phyloP scores from a whole-genome alignment of 1,139 yeast species.

The Debaryomyces fabryi region DNA sequence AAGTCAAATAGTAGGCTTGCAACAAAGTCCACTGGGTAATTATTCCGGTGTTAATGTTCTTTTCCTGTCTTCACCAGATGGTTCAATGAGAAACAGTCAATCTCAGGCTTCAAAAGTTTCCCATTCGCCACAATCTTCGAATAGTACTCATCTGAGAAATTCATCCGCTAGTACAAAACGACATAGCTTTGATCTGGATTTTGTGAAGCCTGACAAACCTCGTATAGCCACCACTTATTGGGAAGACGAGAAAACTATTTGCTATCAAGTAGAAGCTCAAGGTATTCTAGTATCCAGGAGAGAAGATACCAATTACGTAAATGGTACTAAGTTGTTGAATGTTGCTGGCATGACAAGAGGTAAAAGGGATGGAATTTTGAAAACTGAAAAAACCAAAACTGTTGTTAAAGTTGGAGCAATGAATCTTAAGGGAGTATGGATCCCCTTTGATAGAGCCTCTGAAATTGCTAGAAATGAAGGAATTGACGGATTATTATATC shows the following conservation, averaged over 20 bases:
- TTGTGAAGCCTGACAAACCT: constrained; percentile 31
- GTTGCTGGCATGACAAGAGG: constrained; percentile 97
- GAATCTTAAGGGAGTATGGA: constrained; percentile 61
- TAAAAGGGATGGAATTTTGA: constrained; percentile 85
- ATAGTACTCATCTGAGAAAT: constrained; percentile 18
- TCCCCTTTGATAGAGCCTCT: constrained; percentile 55
- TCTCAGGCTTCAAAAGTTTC: constrained; percentile 17
- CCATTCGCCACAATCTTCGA: constrained; percentile 11
- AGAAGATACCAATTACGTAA: constrained; percentile 53
- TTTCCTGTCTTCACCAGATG: constrained; percentile 1
- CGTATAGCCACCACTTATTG: constrained; percentile 48
- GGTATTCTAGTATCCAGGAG: constrained; percentile 53
- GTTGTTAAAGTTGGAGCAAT: constrained; percentile 57
- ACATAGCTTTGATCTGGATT: constrained; percentile 13
- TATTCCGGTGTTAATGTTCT: background rate
- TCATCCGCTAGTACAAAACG: constrained; percentile 18
- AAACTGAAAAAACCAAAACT: constrained; percentile 45
- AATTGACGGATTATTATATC: constrained; percentile 37
- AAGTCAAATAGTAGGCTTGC: background rate
- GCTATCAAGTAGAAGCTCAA: constrained; percentile 52
- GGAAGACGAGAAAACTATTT: constrained; percentile 51
- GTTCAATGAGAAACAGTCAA: constrained; percentile 8
- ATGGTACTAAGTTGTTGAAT: constrained; percentile 69
- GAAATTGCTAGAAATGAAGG: constrained; percentile 57
- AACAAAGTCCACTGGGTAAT: background rate